These are phyloP conservation scores for Chenopodium berlandieri DNA, from an alignment of 148 eudicot species.

Conservation along the genomic window DNA sequence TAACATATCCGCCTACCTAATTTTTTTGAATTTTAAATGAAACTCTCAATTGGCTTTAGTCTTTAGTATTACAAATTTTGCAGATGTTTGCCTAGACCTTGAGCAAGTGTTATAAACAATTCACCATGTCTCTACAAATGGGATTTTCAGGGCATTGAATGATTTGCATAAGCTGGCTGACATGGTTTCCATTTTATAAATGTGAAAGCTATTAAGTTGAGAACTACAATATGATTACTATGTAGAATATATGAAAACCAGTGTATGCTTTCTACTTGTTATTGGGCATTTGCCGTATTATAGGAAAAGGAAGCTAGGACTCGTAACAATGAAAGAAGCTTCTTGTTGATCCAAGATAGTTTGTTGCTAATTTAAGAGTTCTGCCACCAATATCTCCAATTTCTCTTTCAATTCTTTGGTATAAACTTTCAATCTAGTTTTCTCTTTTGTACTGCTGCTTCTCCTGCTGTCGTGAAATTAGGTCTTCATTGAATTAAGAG, in stretches of 20 bases:
- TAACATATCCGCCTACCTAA: neutral
- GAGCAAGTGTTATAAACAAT: no score
- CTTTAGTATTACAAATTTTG: no score
- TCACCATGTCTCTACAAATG: neutral
- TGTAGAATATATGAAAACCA: no score
- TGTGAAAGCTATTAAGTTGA: neutral
- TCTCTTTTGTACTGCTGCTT: neutral
- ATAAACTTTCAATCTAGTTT: neutral
- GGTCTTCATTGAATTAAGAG: no score
- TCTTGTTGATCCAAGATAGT: no score
- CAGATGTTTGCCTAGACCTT: neutral
- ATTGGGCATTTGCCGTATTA: neutral
- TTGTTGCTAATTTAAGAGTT: no score
- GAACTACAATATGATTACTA: neutral
- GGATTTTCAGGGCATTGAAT: neutral
- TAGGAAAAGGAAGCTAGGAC: no score
- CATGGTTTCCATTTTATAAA: neutral
- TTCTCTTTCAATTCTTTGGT: neutral
- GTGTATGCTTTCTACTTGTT: no score
- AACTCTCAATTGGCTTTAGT: neutral
- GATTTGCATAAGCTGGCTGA: neutral
- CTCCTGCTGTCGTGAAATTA: neutral
- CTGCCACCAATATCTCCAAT: no score
- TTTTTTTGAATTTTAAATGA: no score
- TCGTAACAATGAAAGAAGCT: no score